Evolutionary conservation across 2,329 filamentous ascomycete species (phyloP).

Genomic region (Exophiala mesophila): DNA sequence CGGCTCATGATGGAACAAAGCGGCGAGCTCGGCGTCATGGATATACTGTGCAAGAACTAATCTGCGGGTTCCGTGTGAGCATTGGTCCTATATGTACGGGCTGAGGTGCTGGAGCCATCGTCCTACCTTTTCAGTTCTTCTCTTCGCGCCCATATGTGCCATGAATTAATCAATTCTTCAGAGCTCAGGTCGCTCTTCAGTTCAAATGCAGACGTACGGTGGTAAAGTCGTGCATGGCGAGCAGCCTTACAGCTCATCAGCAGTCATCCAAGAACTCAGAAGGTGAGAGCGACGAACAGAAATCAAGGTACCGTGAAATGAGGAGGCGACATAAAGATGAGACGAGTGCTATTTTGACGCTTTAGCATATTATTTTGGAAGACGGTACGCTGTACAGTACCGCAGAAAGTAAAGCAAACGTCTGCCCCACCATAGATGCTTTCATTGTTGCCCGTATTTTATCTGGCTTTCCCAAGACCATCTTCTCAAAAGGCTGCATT

Average conservation of each 20-base stretch:
- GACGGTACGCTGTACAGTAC: not conserved
- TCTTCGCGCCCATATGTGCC: conserved; percentile 11
- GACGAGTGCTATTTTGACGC: conserved; percentile 1
- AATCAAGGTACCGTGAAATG: conserved; percentile 13
- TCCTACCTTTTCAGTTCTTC: conserved; percentile 13
- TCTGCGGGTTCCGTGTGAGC: not conserved
- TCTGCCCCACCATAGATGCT: conserved; percentile 18
- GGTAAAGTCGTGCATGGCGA: conserved; percentile 8
- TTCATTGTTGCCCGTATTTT: conserved; percentile 6
- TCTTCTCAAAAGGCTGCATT: conserved; percentile 8
- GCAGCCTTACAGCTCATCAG: not conserved
- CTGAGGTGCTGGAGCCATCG: not conserved
- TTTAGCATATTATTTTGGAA: too few species aligned
- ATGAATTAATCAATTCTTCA: conserved; percentile 5
- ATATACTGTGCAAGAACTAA: conserved; percentile 4
- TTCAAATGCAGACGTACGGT: not conserved
- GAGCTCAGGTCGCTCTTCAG: conserved; percentile 6
- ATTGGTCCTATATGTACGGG: too few species aligned
- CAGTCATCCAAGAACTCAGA: not conserved
- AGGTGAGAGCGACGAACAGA: not conserved
- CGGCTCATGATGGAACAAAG: conserved; percentile 16
- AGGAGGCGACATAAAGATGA: conserved; percentile 12
- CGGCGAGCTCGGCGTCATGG: conserved; percentile 15
- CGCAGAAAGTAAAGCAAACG: conserved; percentile 15
- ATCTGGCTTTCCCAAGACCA: conserved; percentile 1